A percentile compares a stretch with the other conserved stretches of the same genome.
phyloP scores from a whole-genome alignment of 139 green algal genomes.

The Edaphochlamys debaryana region DNA sequence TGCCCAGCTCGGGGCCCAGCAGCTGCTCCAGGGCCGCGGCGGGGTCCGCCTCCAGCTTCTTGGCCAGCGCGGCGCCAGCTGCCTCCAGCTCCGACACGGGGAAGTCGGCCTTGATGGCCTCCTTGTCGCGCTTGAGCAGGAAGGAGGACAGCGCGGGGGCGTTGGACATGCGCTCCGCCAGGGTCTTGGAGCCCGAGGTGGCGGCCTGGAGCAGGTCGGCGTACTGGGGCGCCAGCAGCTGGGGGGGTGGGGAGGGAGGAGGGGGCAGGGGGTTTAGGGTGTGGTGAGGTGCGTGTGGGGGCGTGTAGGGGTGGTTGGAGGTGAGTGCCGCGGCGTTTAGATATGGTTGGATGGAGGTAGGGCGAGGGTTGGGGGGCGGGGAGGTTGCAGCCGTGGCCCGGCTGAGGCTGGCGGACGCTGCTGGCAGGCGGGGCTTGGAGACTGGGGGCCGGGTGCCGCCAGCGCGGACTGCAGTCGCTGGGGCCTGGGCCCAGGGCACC shows the following conservation, averaged over 20 bases:
- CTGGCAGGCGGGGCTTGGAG: too few relatives aligned
- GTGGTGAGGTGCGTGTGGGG: too few relatives aligned
- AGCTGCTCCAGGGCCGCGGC: conserved; percentile 54
- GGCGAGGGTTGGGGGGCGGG: too few relatives aligned
- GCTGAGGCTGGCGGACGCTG: too few relatives aligned
- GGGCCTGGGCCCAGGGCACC: too few relatives aligned
- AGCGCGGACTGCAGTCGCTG: too few relatives aligned
- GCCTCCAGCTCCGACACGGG: conserved; percentile 46
- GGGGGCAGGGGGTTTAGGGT: too few relatives aligned
- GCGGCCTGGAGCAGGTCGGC: conserved; percentile 58
- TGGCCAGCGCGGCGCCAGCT: conserved; percentile 51
- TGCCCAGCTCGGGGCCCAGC: conserved; percentile 56
- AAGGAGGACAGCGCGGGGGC: conserved; percentile 56
- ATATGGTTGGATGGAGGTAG: too few relatives aligned
- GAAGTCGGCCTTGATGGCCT: conserved; percentile 48
- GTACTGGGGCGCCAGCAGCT: conserved; percentile 57
- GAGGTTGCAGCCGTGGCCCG: too few relatives aligned
- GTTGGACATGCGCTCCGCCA: conserved; percentile 57
- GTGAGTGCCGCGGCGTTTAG: too few relatives aligned
- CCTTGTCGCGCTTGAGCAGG: conserved; percentile 62
- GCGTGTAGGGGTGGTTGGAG: too few relatives aligned
- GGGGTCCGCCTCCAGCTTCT: conserved; percentile 58
- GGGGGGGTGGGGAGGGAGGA: neutral
- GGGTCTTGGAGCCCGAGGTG: conserved; percentile 44
- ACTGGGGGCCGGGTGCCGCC: too few relatives aligned